A percentile compares a stretch with the other conserved stretches of the same genome.
phyloP scores from a whole-genome alignment of 352 stramenopile genomes.

The Thraustotheca clavata region DNA sequence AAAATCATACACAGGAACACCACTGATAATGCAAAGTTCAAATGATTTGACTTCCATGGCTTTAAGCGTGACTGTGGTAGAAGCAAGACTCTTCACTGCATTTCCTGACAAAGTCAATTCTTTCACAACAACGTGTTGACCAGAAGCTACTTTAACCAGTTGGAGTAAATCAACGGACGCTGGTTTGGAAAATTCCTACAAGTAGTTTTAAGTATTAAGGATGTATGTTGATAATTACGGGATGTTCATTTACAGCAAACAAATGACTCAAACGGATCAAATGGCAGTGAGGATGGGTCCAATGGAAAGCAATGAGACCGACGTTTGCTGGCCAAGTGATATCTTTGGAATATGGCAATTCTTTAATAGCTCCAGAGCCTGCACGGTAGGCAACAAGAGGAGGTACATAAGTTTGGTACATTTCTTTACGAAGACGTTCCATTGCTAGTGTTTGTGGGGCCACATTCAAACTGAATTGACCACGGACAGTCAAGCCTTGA shows the following conservation, averaged over 20 bases:
- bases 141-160: constrained; percentile 44
- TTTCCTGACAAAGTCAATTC: constrained; percentile 85
- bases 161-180: constrained; percentile 62
- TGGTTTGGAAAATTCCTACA: constrained; percentile 48
- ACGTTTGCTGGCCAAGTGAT: constrained; percentile 84
- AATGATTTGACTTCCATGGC: constrained; percentile 93
- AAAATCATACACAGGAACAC: background rate
- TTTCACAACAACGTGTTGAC: constrained; percentile 45
- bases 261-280: constrained; percentile 93
- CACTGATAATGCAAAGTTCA: constrained; percentile 34
- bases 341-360: constrained; percentile 27
- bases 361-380: constrained; percentile 27
- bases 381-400: constrained; percentile 44
- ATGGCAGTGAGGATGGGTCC: constrained; percentile 62
- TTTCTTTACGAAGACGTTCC: constrained; percentile 43
- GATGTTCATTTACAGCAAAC: constrained; percentile 84
- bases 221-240: constrained; percentile 17
- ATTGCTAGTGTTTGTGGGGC: constrained; percentile 47
- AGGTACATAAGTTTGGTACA: constrained; percentile 60
- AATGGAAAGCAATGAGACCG: constrained; percentile 86
- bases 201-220: background rate
- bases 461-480: constrained; percentile 62
- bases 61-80: constrained; percentile 55
- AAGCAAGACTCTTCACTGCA: constrained; percentile 17
- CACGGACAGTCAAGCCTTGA: constrained; percentile 56